Evolutionary conservation across 805 yeast genomes (phyloP).

Genomic region (Teunomyces cretensis): DNA sequence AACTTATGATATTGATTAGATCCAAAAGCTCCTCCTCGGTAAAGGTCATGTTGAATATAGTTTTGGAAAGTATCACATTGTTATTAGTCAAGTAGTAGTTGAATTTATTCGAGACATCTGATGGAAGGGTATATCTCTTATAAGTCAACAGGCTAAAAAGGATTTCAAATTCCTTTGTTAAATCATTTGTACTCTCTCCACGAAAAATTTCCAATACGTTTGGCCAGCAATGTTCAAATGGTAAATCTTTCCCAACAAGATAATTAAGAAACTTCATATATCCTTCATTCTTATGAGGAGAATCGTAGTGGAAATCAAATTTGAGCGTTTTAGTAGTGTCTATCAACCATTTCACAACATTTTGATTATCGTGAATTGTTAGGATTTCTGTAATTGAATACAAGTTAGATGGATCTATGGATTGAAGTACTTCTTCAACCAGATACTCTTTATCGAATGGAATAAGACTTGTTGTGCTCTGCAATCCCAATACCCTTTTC

Average conservation of each 20-base stretch:
- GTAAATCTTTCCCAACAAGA: not conserved
- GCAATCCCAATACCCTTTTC: not conserved
- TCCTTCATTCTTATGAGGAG: slow-evolving; percentile 38
- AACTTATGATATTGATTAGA: slow-evolving; percentile 26
- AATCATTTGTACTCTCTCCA: slow-evolving; percentile 15
- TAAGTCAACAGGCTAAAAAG: slow-evolving; percentile 16
- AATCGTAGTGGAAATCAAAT: slow-evolving; percentile 35
- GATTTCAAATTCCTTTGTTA: slow-evolving; percentile 28
- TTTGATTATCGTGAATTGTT: too few relatives aligned
- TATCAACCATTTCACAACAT: not conserved
- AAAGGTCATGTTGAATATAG: slow-evolving; percentile 30
- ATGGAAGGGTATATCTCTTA: slow-evolving; percentile 3
- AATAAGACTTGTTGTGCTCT: not conserved
- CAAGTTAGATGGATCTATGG: not conserved
- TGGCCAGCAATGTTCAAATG: slow-evolving; percentile 13
- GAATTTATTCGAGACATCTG: slow-evolving; percentile 26
- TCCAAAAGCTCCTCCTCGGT: slow-evolving; percentile 12
- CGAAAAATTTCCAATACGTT: slow-evolving; percentile 17
- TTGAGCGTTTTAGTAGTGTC: not conserved
- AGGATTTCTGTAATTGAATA: slow-evolving; percentile 1
- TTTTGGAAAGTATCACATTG: slow-evolving; percentile 35
- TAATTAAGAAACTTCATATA: slow-evolving; percentile 20
- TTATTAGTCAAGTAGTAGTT: slow-evolving; percentile 37
- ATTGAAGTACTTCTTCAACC: not conserved
- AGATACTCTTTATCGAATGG: not conserved